Evolutionary conservation across 768 basidiomycete species (phyloP).

Genomic region (Pseudohyphozyma bogoriensis): DNA sequence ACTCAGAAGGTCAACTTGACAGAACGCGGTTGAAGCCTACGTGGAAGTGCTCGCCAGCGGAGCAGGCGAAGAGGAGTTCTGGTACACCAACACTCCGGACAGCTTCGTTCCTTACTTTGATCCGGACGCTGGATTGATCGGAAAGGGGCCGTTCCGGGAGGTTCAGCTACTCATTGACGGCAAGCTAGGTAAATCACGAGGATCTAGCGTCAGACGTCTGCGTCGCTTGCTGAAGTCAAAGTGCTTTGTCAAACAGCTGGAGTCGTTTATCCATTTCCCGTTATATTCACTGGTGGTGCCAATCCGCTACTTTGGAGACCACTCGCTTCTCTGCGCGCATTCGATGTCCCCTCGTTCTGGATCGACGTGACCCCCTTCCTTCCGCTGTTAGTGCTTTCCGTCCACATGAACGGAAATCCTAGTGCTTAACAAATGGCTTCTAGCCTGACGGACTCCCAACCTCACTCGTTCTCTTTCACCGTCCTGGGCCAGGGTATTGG

Average conservation of each 20-base stretch:
- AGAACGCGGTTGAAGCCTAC: not conserved
- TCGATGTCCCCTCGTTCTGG: slow-evolving; percentile 5
- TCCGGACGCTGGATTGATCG: not conserved
- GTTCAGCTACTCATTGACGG: slow-evolving; percentile 17
- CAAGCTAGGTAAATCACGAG: not conserved
- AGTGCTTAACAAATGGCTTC: not conserved
- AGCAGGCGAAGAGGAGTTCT: slow-evolving; percentile 13
- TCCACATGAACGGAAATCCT: not conserved
- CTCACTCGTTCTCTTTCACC: not conserved
- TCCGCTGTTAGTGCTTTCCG: not conserved
- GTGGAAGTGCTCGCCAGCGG: not conserved
- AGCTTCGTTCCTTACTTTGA: not conserved
- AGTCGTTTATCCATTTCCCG: slow-evolving; percentile 9
- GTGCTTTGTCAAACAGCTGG: not conserved
- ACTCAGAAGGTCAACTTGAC: not conserved
- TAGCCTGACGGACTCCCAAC: not conserved
- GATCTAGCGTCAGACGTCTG: not conserved
- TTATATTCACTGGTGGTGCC: slow-evolving; percentile 15
- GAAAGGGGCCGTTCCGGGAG: slow-evolving; percentile 9
- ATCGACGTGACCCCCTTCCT: slow-evolving; percentile 7
- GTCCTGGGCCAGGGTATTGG: slow-evolving; percentile 3
- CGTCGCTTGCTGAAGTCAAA: not conserved
- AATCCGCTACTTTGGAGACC: slow-evolving; percentile 18
- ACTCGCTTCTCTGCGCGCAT: slow-evolving; percentile 4
- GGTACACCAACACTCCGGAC: slow-evolving; percentile 4